Evolutionary conservation across 805 yeast species (phyloP).

Genomic region (Teunomyces tritomae): DNA sequence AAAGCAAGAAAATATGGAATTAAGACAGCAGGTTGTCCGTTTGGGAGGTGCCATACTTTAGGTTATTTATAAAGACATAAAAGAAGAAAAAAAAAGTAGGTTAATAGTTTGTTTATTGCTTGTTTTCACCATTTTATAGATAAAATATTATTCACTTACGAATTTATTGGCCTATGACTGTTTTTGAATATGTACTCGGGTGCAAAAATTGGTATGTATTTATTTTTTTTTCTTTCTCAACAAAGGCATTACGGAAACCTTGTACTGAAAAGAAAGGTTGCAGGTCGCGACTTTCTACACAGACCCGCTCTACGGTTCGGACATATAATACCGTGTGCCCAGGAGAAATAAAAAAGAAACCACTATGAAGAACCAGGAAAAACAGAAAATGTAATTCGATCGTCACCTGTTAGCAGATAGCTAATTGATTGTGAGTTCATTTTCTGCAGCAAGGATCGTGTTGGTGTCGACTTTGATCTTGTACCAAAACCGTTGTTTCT

Average conservation of each 20-base stretch:
- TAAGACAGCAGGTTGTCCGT: conserved; percentile 2
- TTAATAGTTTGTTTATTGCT: not conserved
- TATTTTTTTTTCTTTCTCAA: no score
- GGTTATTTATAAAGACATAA: not conserved
- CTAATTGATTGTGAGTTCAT: no score
- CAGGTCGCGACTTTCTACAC: not conserved
- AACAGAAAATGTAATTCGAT: no score
- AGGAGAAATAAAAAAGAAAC: not conserved
- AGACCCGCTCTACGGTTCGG: not conserved
- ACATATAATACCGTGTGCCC: not conserved
- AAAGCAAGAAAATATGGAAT: not conserved
- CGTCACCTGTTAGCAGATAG: no score
- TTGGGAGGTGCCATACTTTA: conserved; percentile 1
- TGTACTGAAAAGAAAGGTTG: not conserved
- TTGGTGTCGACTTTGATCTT: no score
- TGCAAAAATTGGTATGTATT: not conserved
- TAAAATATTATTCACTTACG: not conserved
- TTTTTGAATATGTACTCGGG: not conserved
- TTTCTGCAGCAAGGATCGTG: no score
- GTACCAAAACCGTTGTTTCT: no score
- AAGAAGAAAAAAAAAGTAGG: not conserved
- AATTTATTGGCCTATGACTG: not conserved
- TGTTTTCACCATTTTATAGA: not conserved
- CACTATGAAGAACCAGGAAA: not conserved
- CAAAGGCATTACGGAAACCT: not conserved